Base-by-base conservation (phyloP, 2,329 filamentous ascomycete species). In the Rutstroemia sydowiana region DNA sequence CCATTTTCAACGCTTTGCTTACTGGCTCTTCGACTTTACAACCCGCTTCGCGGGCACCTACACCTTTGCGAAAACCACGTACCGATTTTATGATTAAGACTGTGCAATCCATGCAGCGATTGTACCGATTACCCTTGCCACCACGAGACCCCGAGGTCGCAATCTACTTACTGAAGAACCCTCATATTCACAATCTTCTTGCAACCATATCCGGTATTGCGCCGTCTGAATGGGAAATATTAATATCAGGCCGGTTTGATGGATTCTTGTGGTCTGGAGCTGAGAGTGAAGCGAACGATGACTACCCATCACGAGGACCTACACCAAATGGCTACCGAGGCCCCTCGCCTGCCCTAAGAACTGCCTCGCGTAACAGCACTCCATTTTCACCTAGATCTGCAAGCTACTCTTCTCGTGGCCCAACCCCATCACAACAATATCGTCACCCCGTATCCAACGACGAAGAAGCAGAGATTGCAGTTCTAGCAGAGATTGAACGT, bases 261-360 rank as follows among this genome's bases (percentile, higher is more conserved):
- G 92, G 92, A 3, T 97, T 97, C 70, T 76, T 96, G 18, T 95
- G 92, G 82, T 95, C 89, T 41, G 92, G 92, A 20, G 89, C 88
- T 6, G 91, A 96, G 48, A 66, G 61, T n/a, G 77, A 79, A 42
- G 58, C 60, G 61, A 63, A 63, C 70, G 57, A 67, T 72, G 67
- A 64, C 59, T 69, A 59, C 55, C 68, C 67, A 58, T 81, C 74
- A 48, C 72, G 75, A 63, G 79, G 70, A 57, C 75, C 69, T 54
- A 84, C 79, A 2, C 81, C 81, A 0, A 47, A 45, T 71, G 73
- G 58, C 71, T 74, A 28, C 63, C 70, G 53, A 59, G 63, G 59
- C 32, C 55, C 61, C 23, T 65, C 64, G 8, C 60, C 62, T 36
- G 55, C 52, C 5, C 51, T 56, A 36, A 55, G 60, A 14, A 57